Conservation (phyloP, 1,139 yeast genomes). For the Pichia sp. region DNA sequence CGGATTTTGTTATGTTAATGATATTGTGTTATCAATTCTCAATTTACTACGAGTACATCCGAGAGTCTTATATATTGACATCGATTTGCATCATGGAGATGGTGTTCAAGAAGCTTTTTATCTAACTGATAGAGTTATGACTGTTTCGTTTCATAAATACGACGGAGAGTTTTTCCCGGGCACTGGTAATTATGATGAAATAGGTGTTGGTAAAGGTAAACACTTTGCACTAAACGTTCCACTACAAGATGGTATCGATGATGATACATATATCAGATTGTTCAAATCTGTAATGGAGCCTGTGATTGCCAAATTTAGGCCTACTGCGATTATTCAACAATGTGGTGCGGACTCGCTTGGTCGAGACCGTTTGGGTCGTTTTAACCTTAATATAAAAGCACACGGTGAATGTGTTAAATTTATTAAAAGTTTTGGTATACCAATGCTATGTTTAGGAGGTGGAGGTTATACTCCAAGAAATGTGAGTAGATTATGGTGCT, state of each 20-base stretch:
- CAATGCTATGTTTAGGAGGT: slow-evolving; percentile 90
- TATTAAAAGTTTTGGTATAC: slow-evolving; percentile 80
- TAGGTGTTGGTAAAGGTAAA: slow-evolving; percentile 80
- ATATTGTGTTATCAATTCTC: slow-evolving; percentile 83
- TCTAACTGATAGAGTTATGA: slow-evolving; percentile 95
- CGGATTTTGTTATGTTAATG: slow-evolving; percentile 91
- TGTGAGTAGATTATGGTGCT: slow-evolving; percentile 95
- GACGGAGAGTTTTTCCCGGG: slow-evolving; percentile 93
- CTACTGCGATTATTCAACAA: slow-evolving; percentile 88
- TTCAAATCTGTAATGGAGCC: slow-evolving; percentile 81
- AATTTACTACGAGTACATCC: slow-evolving; percentile 88
- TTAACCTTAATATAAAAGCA: slow-evolving; percentile 84
- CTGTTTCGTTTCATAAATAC: slow-evolving; percentile 93
- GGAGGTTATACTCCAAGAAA: slow-evolving; percentile 98
- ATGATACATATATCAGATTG: slow-evolving; percentile 55
- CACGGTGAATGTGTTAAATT: slow-evolving; percentile 94
- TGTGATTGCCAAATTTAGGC: slow-evolving; percentile 64
- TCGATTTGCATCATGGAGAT: slow-evolving; percentile 97
- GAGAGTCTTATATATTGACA: slow-evolving; percentile 90
- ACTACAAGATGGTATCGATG: slow-evolving; percentile 90
- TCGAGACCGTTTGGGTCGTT: slow-evolving; percentile 88
- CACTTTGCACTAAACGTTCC: slow-evolving; percentile 89
- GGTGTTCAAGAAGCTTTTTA: slow-evolving; percentile 98
- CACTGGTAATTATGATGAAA: slow-evolving; percentile 82
- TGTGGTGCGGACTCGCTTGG: slow-evolving; percentile 97